Conservation (phyloP, 495 filamentous ascomycete species). For the Neurospora sp. region DNA sequence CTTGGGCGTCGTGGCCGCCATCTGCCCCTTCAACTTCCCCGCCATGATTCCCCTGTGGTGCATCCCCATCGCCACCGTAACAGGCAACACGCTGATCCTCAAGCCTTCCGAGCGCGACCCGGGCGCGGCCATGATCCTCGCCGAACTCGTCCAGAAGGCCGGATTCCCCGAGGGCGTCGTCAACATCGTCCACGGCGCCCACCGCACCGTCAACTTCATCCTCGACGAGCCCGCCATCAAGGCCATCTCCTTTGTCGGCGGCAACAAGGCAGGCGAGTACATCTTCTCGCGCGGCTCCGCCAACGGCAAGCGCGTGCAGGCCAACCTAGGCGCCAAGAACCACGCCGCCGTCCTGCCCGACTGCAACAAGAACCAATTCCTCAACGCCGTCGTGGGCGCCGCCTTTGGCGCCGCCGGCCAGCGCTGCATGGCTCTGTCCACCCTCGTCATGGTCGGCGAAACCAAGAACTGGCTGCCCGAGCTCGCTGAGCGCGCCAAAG, state of each 20-base stretch:
- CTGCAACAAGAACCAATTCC: conserved; percentile 93
- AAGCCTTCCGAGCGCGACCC: conserved; percentile 98
- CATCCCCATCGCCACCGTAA: conserved; percentile 88
- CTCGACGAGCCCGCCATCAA: conserved; percentile 94
- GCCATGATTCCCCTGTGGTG: conserved; percentile 99
- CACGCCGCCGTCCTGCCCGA: conserved; percentile 92
- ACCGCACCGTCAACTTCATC: conserved; percentile 92
- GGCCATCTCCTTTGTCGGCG: conserved; percentile 94
- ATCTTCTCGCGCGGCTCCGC: conserved; percentile 89
- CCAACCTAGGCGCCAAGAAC: conserved; percentile 98
- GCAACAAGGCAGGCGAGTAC: conserved; percentile 95
- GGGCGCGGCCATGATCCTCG: conserved; percentile 97
- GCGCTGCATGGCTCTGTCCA: conserved; percentile 95
- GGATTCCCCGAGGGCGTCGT: conserved; percentile 91
- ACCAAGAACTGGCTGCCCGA: conserved; percentile 89
- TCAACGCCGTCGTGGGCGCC: conserved; percentile 89
- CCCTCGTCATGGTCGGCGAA: conserved; percentile 87
- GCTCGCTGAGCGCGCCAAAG: conserved; percentile 82
- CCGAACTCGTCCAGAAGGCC: conserved; percentile 80
- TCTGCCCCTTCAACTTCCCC: conserved; percentile 99
- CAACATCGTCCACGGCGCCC: conserved; percentile 87
- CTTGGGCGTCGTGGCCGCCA: conserved; percentile 87
- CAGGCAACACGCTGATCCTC: conserved; percentile 86
- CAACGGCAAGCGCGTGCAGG: conserved; percentile 88
- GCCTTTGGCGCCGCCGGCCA: conserved; percentile 96